phyloP scores from a whole-genome alignment of 2,329 filamentous ascomycete species.

The Trichoderma atrobrunneum region DNA sequence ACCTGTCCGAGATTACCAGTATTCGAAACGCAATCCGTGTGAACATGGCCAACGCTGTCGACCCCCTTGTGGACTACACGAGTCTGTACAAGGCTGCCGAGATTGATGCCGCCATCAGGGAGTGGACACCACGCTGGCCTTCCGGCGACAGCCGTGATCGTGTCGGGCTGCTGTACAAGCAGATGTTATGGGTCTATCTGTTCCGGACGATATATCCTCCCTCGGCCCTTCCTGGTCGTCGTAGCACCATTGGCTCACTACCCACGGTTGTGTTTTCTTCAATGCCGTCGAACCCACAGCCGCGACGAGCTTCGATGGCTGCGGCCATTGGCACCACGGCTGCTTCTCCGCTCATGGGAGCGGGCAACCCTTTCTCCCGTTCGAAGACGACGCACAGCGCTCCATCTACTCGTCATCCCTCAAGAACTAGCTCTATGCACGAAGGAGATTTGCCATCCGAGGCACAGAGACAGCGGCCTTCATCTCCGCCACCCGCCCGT shows the following conservation, averaged over 20 bases:
- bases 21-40: constrained; percentile 71
- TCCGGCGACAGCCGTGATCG: constrained; percentile 55
- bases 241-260: constrained; percentile 32
- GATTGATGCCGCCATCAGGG: constrained; percentile 70
- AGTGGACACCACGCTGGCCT: constrained; percentile 68
- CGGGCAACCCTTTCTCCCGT: constrained; percentile 17
- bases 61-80: constrained; percentile 70
- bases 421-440: constrained; percentile 41
- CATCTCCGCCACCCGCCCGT: constrained; percentile 47
- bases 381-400: constrained; percentile 30
- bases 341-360: constrained; percentile 23
- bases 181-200: constrained; percentile 65
- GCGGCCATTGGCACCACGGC: constrained; percentile 29
- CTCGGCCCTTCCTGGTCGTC: constrained; percentile 29
- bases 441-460: constrained; percentile 31
- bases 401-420: constrained; percentile 36
- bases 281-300: constrained; percentile 18
- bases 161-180: constrained; percentile 59
- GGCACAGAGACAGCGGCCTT: constrained; percentile 23
- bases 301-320: constrained; percentile 38
- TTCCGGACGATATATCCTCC: constrained; percentile 61
- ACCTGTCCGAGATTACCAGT: constrained; percentile 74
- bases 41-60: constrained; percentile 58
- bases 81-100: constrained; percentile 69
- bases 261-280: constrained; percentile 22